Evolutionary conservation across 2,329 filamentous ascomycete species (phyloP), one percentile per base, ranked within the genome.

Genomic region (Chaetomium sp.): DNA sequence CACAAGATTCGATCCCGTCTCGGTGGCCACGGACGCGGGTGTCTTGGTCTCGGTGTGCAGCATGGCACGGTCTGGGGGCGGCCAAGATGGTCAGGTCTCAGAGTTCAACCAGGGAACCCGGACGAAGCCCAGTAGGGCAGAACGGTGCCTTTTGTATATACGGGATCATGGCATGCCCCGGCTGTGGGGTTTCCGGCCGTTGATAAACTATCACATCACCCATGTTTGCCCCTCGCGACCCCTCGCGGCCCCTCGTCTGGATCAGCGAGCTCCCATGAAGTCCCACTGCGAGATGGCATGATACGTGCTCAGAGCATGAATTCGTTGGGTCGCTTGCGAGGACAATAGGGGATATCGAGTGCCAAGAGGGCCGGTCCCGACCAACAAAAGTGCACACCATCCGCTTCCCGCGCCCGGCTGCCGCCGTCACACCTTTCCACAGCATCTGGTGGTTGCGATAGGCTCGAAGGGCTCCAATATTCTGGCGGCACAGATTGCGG

Each of bases 341-440:
- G 4, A 45, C 51, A 27, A 62, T 62, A 47, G 38, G 58, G 50
- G 50, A 33, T 49, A 49, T 56, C 38, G 59, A 12, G 27, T 62
- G 59, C 59, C 59, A 38, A 62, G 59, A 31, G 21, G 27, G 3
- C 10, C 27, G 8, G 19, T n/a, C 23, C 60, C 49, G 51, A 45
- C 60, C 60, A 62, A 62, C 60, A 13, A 35, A 21, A 62, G 6
- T 29, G 51, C 60, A 38, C 60, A 42, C 38, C 60, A 49, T 33
- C 51, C 5, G 9, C 4, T 19, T 56, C 12, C 21, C 42, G 5
- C 29, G 25, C 12, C 19, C 29, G 31, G 21, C 58, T 54, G 35
- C 13, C 58, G 58, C 58, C 49, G 51, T 62, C 60, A 62, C 60
- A 56, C 60, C 8, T 31, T 61, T 12, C 23, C 38, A 25, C 27